A percentile compares a stretch with the other conserved stretches of the same genome.
Conservation (phyloP, 768 basidiomycete genomes). For the Leccinum longicurvipes region DNA sequence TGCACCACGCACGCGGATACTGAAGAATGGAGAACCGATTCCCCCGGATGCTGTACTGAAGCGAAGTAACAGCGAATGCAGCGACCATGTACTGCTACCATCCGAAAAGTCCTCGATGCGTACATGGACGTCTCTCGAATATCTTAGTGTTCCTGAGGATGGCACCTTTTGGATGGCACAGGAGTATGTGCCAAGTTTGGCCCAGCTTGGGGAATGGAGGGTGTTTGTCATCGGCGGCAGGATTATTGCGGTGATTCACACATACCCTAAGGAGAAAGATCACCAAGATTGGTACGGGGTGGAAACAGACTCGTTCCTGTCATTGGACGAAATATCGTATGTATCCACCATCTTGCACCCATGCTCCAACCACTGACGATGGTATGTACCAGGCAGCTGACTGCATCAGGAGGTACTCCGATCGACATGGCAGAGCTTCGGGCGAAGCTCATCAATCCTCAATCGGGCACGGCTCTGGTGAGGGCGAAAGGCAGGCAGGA, state of each 20-base stretch:
- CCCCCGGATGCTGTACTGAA: neutral
- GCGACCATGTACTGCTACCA: neutral
- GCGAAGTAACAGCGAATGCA: neutral
- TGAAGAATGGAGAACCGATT: neutral
- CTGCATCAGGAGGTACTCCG: neutral
- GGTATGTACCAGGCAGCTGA: neutral
- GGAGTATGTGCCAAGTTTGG: constrained; percentile 1
- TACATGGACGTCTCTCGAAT: neutral
- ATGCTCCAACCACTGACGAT: neutral
- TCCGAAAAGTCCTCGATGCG: neutral
- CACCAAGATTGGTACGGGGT: neutral
- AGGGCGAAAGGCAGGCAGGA: neutral
- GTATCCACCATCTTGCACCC: neutral
- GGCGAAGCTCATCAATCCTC: neutral
- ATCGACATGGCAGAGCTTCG: neutral
- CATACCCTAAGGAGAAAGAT: neutral
- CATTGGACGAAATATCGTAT: neutral
- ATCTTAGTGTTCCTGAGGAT: neutral
- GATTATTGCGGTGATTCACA: neutral
- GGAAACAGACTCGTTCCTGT: neutral
- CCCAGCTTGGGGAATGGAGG: neutral
- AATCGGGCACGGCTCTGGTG: neutral
- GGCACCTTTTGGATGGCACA: constrained; percentile 4
- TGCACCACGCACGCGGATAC: neutral
- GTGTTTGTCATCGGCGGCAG: neutral